Base-by-base conservation (phyloP, 768 basidiomycete genomes). In the Myochromella boudieri region DNA sequence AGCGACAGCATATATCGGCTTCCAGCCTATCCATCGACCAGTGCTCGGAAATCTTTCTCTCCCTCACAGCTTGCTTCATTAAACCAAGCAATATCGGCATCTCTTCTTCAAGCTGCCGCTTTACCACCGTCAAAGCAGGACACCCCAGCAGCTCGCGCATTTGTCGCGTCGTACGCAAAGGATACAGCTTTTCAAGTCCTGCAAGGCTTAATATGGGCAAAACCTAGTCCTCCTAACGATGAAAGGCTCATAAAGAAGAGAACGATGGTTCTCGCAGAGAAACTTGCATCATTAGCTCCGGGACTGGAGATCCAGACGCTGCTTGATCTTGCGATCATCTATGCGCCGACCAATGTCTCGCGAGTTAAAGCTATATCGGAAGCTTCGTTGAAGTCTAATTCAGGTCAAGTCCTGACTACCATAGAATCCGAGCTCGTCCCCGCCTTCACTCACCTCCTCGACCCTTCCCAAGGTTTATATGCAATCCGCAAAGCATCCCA, bases 271-370 rank as follows among this genome's bases (percentile, higher is more conserved):
- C 75, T 90, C 4, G 77, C 85, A 0, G 79, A 82, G 55, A 77
- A 74, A 32, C 58, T 84, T 15, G 78, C 73, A 1, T 54, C 60
- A 2, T 59, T 65, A 2, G 57, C 60, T 12, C 48, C 49, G 1
- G 70, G 66, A 10, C 60, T 87, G 9, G 80, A 81, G 42, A 58
- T 77, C 5, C 73, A 72, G 49, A 77, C 74, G 0, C 67, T 91
- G 2, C 66, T 89, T 9, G 84, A 89, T 62, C 70, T 90, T 10
- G 65, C 80, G 18, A 72, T 88, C 48, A 70, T 74, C 4, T 86
- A 82, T 57, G 70, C 76, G 0, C 61, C 63, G 6, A 66, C 68
- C 1, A 68, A 79, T 43, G 55, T 68, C 14, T 64, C 74, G 14
- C 77, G 69, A 38, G 59, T 81, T 29, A 73, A 71, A 25, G 59